Percentiles rank a stretch among this genome's conserved stretches.
Evolutionary conservation across 768 basidiomycete genomes (phyloP).

Genomic region (Gloeopeniophorella convolvens): DNA sequence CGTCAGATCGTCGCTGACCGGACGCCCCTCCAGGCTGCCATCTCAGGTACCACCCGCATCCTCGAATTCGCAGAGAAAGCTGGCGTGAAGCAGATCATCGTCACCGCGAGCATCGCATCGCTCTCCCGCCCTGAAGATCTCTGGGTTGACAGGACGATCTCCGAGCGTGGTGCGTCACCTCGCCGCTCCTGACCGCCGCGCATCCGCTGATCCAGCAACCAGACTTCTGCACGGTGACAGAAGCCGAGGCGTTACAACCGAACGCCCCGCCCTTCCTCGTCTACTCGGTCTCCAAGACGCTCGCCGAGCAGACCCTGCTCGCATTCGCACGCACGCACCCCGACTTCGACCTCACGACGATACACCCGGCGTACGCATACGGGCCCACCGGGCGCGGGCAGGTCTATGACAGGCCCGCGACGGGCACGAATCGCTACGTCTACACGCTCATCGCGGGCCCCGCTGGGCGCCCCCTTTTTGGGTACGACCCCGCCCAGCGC

Average conservation of each 20-base stretch:
- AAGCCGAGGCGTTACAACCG: conserved; percentile 27
- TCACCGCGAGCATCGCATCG: conserved; percentile 11
- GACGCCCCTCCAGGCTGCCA: conserved; percentile 1
- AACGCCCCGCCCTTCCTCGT: conserved; percentile 22
- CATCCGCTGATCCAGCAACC: neutral
- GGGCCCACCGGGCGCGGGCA: conserved; percentile 23
- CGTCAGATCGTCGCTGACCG: neutral
- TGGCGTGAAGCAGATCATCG: conserved; percentile 8
- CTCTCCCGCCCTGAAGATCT: neutral
- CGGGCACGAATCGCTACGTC: conserved; percentile 24
- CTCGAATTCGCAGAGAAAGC: conserved; percentile 10
- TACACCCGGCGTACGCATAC: conserved; percentile 29
- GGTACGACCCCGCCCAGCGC: conserved; percentile 10
- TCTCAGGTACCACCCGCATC: conserved; percentile 15
- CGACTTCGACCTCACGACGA: conserved; percentile 24
- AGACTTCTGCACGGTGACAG: conserved; percentile 33
- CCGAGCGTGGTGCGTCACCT: neutral
- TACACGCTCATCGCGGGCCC: conserved; percentile 23
- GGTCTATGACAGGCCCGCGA: conserved; percentile 13
- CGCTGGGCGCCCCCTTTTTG: conserved; percentile 13
- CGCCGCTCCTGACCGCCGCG: neutral
- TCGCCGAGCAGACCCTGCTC: conserved; percentile 25
- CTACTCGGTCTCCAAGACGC: conserved; percentile 34
- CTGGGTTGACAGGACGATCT: neutral
- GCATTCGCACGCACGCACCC: conserved; percentile 25